These are phyloP conservation scores for Daldinia childiae DNA, from an alignment of 495 filamentous ascomycete genomes.

Conservation along the genomic window DNA sequence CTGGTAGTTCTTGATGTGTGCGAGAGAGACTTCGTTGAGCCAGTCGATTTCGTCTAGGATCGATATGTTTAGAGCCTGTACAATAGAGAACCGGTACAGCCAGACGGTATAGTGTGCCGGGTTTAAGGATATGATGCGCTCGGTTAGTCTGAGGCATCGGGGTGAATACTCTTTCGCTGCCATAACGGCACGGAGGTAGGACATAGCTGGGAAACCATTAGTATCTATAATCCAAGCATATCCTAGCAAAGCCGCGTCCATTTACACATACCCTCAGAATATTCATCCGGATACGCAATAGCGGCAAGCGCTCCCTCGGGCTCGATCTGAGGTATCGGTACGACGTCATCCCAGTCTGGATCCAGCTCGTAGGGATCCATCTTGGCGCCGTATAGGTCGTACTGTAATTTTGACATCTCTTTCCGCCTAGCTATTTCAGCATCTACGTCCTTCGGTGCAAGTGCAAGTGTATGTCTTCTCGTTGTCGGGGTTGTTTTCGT, in stretches of 20 bases:
- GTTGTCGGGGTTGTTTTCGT: conserved; percentile 17
- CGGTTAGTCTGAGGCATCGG: conserved; percentile 82
- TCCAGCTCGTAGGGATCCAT: conserved; percentile 67
- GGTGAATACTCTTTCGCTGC: conserved; percentile 81
- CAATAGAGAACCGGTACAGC: conserved; percentile 86
- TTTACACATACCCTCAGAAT: conserved; percentile 75
- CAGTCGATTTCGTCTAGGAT: conserved; percentile 80
- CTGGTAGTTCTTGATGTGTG: conserved; percentile 96
- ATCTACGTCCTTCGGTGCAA: conserved; percentile 53
- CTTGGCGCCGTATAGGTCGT: conserved; percentile 56
- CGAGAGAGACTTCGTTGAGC: conserved; percentile 82
- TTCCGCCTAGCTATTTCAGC: conserved; percentile 55
- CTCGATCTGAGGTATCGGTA: conserved; percentile 85
- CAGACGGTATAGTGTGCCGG: conserved; percentile 98
- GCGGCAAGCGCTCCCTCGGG: conserved; percentile 80
- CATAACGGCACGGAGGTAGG: conserved; percentile 95
- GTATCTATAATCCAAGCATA: conserved; percentile 8
- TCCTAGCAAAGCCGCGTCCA: background rate
- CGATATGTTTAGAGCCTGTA: conserved; percentile 72
- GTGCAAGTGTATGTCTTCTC: conserved; percentile 39
- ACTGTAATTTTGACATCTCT: conserved; percentile 55
- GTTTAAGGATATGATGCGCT: conserved; percentile 89
- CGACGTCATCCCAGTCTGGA: conserved; percentile 82
- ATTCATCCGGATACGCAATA: conserved; percentile 87
- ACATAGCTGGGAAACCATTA: conserved; percentile 57